Evolutionary conservation across 1,284 basidiomycete genomes (phyloP).

Genomic region (Xerocomus nothofagi): DNA sequence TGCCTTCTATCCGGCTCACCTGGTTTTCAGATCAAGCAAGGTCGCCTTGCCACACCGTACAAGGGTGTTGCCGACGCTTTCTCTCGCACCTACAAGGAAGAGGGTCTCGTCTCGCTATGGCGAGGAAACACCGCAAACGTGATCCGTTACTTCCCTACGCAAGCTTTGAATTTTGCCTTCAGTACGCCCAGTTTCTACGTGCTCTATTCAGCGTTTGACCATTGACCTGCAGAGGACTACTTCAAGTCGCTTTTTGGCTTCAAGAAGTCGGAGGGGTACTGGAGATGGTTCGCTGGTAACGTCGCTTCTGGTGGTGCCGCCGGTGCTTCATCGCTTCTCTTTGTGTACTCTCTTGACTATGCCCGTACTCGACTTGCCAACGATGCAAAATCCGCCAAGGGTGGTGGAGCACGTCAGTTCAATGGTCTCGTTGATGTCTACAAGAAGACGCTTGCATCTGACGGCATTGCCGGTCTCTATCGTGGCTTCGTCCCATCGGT

Average conservation of each 20-base stretch:
- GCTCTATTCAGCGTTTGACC: not conserved
- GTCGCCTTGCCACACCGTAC: conserved; percentile 89
- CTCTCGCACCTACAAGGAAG: conserved; percentile 83
- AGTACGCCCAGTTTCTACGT: conserved; percentile 48
- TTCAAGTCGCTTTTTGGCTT: conserved; percentile 94
- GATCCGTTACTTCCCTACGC: conserved; percentile 97
- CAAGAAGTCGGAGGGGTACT: conserved; percentile 88
- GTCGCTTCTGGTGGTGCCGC: conserved; percentile 97
- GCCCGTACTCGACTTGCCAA: conserved; percentile 98
- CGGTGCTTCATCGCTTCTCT: conserved; percentile 93
- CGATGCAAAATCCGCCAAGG: conserved; percentile 91
- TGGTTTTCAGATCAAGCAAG: conserved; percentile 84
- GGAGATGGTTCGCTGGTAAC: conserved; percentile 90
- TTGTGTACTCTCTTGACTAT: conserved; percentile 97
- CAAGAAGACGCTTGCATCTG: conserved; percentile 87
- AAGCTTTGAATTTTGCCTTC: conserved; percentile 95
- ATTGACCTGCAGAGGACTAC: conserved; percentile 79
- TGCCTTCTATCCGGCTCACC: conserved; percentile 14
- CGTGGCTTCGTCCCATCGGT: conserved; percentile 95
- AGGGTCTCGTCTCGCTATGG: conserved; percentile 90
- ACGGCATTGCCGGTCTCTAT: conserved; percentile 90
- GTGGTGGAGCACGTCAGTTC: conserved; percentile 91
- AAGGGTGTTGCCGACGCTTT: conserved; percentile 93
- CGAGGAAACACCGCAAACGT: conserved; percentile 97
- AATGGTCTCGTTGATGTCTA: conserved; percentile 95